These are phyloP conservation scores for Tulasnella calospora DNA, from an alignment of 768 basidiomycete species.

Conservation along the genomic window DNA sequence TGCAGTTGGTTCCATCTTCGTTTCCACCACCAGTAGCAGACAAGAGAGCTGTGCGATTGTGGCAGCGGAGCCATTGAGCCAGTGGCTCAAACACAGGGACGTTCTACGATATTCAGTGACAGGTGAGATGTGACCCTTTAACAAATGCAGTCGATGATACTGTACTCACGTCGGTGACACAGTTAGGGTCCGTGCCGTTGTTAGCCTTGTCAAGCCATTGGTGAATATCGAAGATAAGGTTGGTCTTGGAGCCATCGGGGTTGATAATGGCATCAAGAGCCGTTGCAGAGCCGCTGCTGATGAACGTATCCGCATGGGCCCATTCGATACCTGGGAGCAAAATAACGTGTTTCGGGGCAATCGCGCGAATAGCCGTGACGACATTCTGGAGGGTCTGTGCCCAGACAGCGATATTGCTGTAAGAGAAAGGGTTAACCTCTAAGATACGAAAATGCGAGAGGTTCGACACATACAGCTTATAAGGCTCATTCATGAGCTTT, in stretches of 20 bases:
- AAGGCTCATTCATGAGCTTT: constrained; percentile 47
- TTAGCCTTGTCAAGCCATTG: constrained; percentile 46
- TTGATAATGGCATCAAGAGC: constrained; percentile 43
- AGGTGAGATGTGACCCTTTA: background rate
- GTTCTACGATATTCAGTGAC: background rate
- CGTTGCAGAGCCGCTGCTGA: constrained; percentile 40
- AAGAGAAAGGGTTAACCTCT: background rate
- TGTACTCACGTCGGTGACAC: constrained; percentile 36
- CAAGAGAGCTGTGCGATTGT: constrained; percentile 15
- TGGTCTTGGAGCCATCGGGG: constrained; percentile 39
- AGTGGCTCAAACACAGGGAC: background rate
- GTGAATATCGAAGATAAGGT: constrained; percentile 41
- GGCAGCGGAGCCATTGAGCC: constrained; percentile 14
- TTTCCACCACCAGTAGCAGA: constrained; percentile 23
- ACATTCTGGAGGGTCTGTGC: constrained; percentile 39
- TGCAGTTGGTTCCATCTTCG: background rate
- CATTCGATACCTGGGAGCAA: constrained; percentile 45
- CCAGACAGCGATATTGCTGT: constrained; percentile 42
- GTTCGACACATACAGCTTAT: constrained; percentile 38
- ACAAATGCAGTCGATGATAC: background rate
- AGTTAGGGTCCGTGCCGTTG: constrained; percentile 43
- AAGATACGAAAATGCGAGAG: background rate
- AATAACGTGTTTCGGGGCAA: constrained; percentile 43
- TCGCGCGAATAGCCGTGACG: constrained; percentile 44
- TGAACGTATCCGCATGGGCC: constrained; percentile 40